These are phyloP conservation scores for Ilyonectria destructans DNA, from an alignment of 2,329 filamentous ascomycete species.

Conservation along the genomic window DNA sequence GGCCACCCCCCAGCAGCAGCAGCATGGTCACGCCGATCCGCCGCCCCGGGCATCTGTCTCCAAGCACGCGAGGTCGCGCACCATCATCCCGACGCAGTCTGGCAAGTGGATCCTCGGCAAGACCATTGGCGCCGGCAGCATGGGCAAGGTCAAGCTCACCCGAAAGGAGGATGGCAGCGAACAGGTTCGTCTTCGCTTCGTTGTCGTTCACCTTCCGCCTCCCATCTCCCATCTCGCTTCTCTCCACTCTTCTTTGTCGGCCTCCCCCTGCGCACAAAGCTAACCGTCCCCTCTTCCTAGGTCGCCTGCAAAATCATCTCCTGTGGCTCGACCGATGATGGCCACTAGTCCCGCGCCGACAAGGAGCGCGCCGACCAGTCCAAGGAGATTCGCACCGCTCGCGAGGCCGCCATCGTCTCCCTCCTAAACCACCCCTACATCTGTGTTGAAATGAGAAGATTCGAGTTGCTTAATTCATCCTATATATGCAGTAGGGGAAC, in stretches of 20 bases:
- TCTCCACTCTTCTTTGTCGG: conserved; percentile 10
- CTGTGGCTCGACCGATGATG: conserved; percentile 89
- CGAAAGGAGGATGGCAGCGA: conserved; percentile 92
- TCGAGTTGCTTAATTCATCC: too few species aligned
- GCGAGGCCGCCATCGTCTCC: conserved; percentile 96
- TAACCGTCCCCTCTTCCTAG: conserved; percentile 54
- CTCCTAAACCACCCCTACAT: conserved; percentile 96
- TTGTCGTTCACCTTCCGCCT: conserved; percentile 6
- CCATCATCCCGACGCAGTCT: conserved; percentile 65
- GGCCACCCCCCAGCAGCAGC: conserved; percentile 63
- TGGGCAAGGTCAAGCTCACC: conserved; percentile 98
- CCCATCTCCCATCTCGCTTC: neutral
- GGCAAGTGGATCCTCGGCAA: conserved; percentile 97
- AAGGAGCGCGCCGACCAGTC: conserved; percentile 94
- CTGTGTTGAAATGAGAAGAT: too few species aligned
- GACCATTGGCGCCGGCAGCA: conserved; percentile 97
- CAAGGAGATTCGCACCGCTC: conserved; percentile 94
- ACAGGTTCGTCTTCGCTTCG: conserved; percentile 74
- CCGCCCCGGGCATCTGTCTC: conserved; percentile 57
- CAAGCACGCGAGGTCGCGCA: conserved; percentile 70
- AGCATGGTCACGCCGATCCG: conserved; percentile 56
- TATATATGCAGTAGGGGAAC: too few species aligned
- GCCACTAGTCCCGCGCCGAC: conserved; percentile 79
- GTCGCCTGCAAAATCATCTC: conserved; percentile 98
- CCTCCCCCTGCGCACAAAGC: conserved; percentile 26